Evolutionary conservation across 306 rosid species (phyloP).

Genomic region (Sicyos edulis): DNA sequence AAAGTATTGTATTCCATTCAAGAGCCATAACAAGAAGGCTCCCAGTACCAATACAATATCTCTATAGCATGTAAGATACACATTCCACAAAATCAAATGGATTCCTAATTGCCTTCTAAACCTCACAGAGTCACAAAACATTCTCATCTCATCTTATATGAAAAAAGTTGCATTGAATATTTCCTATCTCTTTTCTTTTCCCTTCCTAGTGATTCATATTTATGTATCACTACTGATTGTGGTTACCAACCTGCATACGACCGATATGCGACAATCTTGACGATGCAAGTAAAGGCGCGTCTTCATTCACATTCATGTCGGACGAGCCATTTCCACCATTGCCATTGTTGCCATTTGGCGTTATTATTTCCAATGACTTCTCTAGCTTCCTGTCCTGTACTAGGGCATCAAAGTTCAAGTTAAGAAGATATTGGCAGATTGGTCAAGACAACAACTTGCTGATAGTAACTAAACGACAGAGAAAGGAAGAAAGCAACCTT

Average conservation of each 20-base stretch:
- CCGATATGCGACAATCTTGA: slow-evolving; percentile 78
- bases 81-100: slow-evolving; percentile 7
- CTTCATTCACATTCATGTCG: slow-evolving; percentile 47
- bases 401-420: background rate
- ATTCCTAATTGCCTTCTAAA: too few relatives aligned
- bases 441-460: background rate
- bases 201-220: slow-evolving; percentile 16
- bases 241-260: slow-evolving; percentile 45
- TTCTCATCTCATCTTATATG: background rate
- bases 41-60: slow-evolving; percentile 3
- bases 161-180: slow-evolving; percentile 7
- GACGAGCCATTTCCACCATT: slow-evolving; percentile 30
- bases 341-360: slow-evolving; percentile 34
- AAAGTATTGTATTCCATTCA: slow-evolving; percentile 25
- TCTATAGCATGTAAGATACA: too few relatives aligned
- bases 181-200: background rate
- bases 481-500: background rate
- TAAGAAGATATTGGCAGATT: background rate
- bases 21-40: background rate
- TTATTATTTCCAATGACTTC: slow-evolving; percentile 63
- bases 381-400: slow-evolving; percentile 86
- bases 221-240: slow-evolving; percentile 29
- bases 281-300: slow-evolving; percentile 62
- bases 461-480: background rate
- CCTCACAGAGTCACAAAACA: background rate